Evolutionary conservation across 352 stramenopile species (phyloP).

Genomic region (Phytopythium oedochilum): DNA sequence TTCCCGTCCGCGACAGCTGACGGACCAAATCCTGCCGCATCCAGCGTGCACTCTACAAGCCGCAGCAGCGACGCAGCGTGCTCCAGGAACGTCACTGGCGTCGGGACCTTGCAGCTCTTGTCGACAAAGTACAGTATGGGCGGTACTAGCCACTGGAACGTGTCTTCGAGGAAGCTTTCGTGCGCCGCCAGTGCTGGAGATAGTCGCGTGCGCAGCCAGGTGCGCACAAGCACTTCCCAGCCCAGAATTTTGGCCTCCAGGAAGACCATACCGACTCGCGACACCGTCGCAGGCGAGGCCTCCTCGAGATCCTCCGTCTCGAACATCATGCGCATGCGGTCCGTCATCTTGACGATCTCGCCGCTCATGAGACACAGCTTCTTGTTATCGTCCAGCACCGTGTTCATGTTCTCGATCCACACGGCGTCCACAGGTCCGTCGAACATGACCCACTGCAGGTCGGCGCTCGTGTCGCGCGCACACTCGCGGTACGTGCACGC

Average conservation of each 20-base stretch:
- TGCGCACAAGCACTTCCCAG: constrained; percentile 86
- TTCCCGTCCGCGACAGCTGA: not conserved
- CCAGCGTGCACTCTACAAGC: constrained; percentile 80
- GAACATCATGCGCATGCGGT: constrained; percentile 95
- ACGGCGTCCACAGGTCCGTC: constrained; percentile 92
- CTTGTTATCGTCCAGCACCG: constrained; percentile 92
- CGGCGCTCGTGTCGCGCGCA: constrained; percentile 71
- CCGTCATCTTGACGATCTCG: constrained; percentile 94
- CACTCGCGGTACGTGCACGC: constrained; percentile 93
- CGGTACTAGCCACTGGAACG: constrained; percentile 90
- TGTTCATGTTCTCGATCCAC: constrained; percentile 97
- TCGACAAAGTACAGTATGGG: constrained; percentile 91
- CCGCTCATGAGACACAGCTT: constrained; percentile 94
- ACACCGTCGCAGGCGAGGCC: constrained; percentile 88
- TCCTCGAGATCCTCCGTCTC: constrained; percentile 91
- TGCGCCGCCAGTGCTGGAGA: constrained; percentile 29
- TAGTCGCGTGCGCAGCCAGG: constrained; percentile 73
- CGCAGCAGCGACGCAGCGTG: constrained; percentile 81
- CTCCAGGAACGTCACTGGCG: constrained; percentile 87
- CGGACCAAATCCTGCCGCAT: constrained; percentile 48
- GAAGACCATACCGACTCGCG: constrained; percentile 92
- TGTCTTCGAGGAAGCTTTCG: constrained; percentile 49
- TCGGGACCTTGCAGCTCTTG: constrained; percentile 83
- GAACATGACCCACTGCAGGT: constrained; percentile 93
- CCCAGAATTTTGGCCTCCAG: constrained; percentile 89